Evolutionary conservation across 352 stramenopile species (phyloP), one percentile per base, ranked within the genome.

Genomic region (Phytophthora meadii): DNA sequence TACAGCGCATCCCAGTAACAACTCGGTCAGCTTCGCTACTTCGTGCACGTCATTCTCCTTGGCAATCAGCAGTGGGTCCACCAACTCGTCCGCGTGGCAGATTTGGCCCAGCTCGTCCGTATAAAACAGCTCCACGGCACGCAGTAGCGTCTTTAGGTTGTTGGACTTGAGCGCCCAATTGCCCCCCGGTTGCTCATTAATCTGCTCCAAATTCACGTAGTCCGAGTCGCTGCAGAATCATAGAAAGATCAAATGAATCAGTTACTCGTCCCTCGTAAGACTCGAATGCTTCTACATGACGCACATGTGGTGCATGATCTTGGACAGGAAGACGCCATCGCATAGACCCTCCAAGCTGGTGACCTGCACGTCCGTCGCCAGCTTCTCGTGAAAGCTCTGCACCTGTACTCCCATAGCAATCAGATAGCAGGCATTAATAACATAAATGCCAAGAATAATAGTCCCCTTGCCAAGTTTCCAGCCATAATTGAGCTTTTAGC

Each of bases 231-330:
- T 94, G 61, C 11, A 64, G 4, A 50, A n/a, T 22, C 19, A 48
- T 22, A 40, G 15, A 41, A 60, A 32, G 37, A 24, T 22, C 28
- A 4, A 47, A 37, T 7, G 44, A 57, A 64, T 62, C 34, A 67
- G 56, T 65, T 27, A 14, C 27, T 61, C 14, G 40, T 36, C 17
- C 25, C 17, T 37, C 22, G 40, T 28, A 32, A 24, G 17, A 4
- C 36, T 46, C 7, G 19, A 15, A n/a, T 27, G n/a, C 37, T 39
- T 15, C 24, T 53, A 28, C 30, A 51, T 28, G 42, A 79, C 82
- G 60, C 75, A 95, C 87, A 95, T 93, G 68, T 89, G 75, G 65
- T 95, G 82, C 81, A 95, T 89, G 59, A 95, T 82, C 62, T 90
- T 85, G 53, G 82, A 76, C 42, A 95, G 74, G 61, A 95, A 92